Evolutionary conservation across 768 basidiomycete genomes (phyloP), one percentile per base, ranked within the genome.

Genomic region (Peribolospora baueri): DNA sequence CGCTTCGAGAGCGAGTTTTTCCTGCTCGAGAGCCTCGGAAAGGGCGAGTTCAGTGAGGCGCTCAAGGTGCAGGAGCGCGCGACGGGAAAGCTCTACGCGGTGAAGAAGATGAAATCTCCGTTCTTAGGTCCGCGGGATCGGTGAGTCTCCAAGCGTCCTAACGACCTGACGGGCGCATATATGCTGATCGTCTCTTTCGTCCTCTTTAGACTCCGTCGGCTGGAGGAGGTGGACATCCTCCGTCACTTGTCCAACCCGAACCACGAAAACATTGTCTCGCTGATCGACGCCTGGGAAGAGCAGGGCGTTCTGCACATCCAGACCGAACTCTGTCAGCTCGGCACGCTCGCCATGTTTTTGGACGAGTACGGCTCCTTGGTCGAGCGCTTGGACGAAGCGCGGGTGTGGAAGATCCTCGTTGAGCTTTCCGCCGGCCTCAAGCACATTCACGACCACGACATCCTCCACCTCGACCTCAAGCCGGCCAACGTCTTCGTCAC

Each of bases 221-320:
- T 84, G 10, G 93, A 98, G 66, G 93, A 98, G 70, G 85, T 90
- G 43, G 83, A 91, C 60, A 80, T 91, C 59, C 74, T 97, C 46
- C 78, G 81, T 58, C 80, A 83, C 64, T 76, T 97, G 5, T 66
- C 68, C 1, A 57, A 60, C 7, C 50, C 68, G 67, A 54, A 62
- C 9, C 61, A 69, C 52, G 42, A 39, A 1, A 87, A 93, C 67
- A 79, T 95, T 11, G 74, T 98, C 42, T 75, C 75, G 13, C 91
- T 88, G 63, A 73, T 87, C 57, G 86, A 93, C 69, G 88, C 85
- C 59, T 97, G 93, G 93, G 93, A 98, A 68, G 81, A 93, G 65
- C 77, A 80, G 53, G 80, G 84, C 52, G 74, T 76, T 51, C 70
- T 97, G 37, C 95, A 76, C 69, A 95, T 98, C 62, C 84, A 80